Evolutionary conservation across 2,329 filamentous ascomycete species (phyloP), one percentile per base, ranked within the genome.

Genomic region (Atkinsonella hypoxylon): DNA sequence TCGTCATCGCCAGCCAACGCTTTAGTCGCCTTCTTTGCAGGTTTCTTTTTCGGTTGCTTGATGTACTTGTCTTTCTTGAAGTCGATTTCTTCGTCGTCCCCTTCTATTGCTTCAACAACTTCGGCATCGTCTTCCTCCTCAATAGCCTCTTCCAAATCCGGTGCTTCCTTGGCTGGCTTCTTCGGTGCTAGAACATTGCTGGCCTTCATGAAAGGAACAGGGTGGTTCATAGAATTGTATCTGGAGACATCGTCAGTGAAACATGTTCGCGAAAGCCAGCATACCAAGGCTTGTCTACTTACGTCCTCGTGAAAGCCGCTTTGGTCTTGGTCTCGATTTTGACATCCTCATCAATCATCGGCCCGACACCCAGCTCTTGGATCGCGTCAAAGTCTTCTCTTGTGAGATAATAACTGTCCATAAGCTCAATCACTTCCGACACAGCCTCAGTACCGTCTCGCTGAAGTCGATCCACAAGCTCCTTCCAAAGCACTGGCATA

Each of bases 341-440:
- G 57, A 94, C 76, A 1, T 72, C 72, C 17, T 83, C 82, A 67
- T 90, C 82, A 55, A 83, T 77, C 76, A 95, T 90, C 1, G 83
- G 80, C 4, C 91, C 93, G 13, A 98, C 79, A 7, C 90, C 91
- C 22, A 98, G 78, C 69, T 98, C 93, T 64, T 89, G 76, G 59
- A 98, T 89, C 10, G 83, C 85, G 63, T 98, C 93, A 66, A 91
- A 95, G 64, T 98, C 93, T 22, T 98, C 93, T 55, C 86, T 85
- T 0, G 93, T 97, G 51, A 98, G 74, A 67, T 85, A 98, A 69
- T 98, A 98, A 63, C 85, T 89, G 63, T 98, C 93, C 93, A 98
- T 97, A 49, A 96, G 75, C 49, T 93, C 81, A 61, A 98, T 98
- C 49, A 96, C 84, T 2, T 87, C 83, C 1, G 79, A 76, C 4